A percentile compares a stretch with the other conserved stretches of the same genome.
Conservation (phyloP, 345 rosid species). For the Eucalyptus lansdowneana region DNA sequence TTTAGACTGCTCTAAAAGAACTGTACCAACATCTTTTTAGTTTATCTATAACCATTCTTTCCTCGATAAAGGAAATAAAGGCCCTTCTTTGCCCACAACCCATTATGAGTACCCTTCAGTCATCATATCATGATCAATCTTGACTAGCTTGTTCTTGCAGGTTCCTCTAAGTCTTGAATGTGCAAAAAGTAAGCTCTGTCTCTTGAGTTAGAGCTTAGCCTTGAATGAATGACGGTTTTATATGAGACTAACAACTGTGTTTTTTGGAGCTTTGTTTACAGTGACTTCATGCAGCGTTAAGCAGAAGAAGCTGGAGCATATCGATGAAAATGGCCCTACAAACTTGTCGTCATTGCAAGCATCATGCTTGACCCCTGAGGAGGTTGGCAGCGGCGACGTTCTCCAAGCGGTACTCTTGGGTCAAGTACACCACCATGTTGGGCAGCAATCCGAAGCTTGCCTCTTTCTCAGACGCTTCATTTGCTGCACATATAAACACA, state of each 20-base stretch:
- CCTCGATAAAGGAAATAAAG: not conserved
- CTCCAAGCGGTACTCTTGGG: conserved; percentile 38
- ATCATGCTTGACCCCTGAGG: conserved; percentile 46
- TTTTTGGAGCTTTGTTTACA: not conserved
- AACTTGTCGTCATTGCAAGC: conserved; percentile 5
- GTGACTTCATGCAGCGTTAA: conserved; percentile 30
- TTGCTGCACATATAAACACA: conserved; percentile 12
- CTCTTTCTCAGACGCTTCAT: conserved; percentile 52
- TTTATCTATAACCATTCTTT: not conserved
- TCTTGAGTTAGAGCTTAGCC: not conserved
- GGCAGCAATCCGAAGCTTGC: conserved; percentile 36
- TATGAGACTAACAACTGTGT: not conserved
- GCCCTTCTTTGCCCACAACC: not conserved
- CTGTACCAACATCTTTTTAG: not conserved
- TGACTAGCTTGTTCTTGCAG: not conserved
- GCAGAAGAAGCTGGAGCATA: conserved; percentile 45
- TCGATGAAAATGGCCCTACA: conserved; percentile 65
- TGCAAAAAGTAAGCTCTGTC: not conserved
- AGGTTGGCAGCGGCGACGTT: conserved; percentile 23
- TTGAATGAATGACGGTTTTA: not conserved
- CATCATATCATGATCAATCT: not conserved
- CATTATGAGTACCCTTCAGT: not conserved
- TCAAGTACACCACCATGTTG: conserved; percentile 56
- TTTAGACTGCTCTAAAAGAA: not conserved
- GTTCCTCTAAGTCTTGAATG: not conserved